These are phyloP conservation scores for Kockiozyma suomiensis DNA, from an alignment of 805 yeast species.

Conservation along the genomic window DNA sequence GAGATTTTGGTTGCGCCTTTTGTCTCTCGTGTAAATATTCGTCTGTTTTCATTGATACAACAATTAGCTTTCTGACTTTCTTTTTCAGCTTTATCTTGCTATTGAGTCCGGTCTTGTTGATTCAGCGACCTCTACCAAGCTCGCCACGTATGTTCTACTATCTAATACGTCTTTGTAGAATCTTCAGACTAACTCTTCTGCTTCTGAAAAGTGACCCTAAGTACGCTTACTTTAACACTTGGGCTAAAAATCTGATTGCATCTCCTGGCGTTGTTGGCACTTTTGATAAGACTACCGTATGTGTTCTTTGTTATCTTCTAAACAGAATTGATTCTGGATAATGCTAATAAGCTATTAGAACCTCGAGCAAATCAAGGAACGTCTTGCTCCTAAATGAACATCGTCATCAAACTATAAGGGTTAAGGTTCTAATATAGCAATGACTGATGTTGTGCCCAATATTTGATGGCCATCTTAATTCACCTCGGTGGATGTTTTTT, in stretches of 20 bases:
- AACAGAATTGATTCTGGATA: background rate
- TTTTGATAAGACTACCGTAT: slow-evolving; percentile 25
- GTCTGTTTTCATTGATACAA: background rate
- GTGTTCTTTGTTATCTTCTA: background rate
- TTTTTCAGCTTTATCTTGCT: slow-evolving; percentile 12
- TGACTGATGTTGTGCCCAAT: no score
- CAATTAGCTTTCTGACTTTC: background rate
- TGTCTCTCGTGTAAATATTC: slow-evolving; percentile 27
- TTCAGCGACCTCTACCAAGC: slow-evolving; percentile 2
- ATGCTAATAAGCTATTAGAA: background rate
- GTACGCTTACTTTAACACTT: slow-evolving; percentile 30
- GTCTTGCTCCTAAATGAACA: no score
- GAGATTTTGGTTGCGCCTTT: slow-evolving; percentile 36
- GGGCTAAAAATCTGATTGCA: slow-evolving; percentile 28
- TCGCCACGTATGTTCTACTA: slow-evolving; percentile 12
- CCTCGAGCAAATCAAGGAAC: background rate
- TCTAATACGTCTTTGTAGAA: slow-evolving; percentile 2
- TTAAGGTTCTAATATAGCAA: no score
- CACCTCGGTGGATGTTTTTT: no score
- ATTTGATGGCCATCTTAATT: no score
- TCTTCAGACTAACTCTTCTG: background rate
- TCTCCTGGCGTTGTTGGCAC: slow-evolving; percentile 35
- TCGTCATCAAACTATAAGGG: no score
- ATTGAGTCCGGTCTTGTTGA: slow-evolving; percentile 15
- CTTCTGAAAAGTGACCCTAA: slow-evolving; percentile 26